Percentiles rank a stretch among this genome's conserved stretches.
Conservation (phyloP, 495 filamentous ascomycete species). For the Podospora sp. region DNA sequence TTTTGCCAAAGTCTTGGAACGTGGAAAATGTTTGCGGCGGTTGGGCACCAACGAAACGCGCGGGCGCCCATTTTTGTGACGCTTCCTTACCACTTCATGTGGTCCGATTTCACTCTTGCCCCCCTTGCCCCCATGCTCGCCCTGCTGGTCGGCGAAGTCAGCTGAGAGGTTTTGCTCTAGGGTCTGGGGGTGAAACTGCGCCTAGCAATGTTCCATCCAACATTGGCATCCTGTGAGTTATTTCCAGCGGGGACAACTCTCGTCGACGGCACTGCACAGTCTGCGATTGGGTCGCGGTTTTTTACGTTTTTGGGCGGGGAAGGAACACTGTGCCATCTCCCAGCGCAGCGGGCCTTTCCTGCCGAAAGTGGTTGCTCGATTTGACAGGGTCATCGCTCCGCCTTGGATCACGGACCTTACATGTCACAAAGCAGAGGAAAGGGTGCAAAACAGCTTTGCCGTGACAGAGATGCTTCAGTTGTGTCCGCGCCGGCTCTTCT, state of each 20-base stretch:
- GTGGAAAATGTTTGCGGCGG: background rate
- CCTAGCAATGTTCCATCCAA: background rate
- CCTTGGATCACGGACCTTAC: background rate
- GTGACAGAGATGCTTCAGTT: background rate
- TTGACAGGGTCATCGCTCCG: background rate
- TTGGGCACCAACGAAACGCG: constrained; percentile 1
- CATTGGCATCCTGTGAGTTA: background rate
- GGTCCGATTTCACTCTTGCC: background rate
- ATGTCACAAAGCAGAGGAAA: too few relatives aligned
- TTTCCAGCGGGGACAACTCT: background rate
- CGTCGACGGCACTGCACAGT: background rate
- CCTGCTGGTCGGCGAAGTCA: background rate
- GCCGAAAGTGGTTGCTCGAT: background rate
- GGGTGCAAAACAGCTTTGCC: background rate
- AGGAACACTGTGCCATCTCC: background rate
- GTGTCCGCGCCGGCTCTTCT: constrained; percentile 17
- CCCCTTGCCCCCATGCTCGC: constrained; percentile 1
- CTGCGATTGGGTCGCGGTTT: constrained; percentile 8
- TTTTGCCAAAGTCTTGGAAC: background rate
- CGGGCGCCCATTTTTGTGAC: background rate
- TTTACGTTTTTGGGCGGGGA: constrained; percentile 9
- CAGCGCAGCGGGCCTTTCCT: background rate
- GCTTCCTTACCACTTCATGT: background rate
- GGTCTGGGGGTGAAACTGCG: background rate
- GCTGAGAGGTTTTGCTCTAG: background rate